Conservation (phyloP, 441 rosid genomes). For the Adansonia madagascariensis region DNA sequence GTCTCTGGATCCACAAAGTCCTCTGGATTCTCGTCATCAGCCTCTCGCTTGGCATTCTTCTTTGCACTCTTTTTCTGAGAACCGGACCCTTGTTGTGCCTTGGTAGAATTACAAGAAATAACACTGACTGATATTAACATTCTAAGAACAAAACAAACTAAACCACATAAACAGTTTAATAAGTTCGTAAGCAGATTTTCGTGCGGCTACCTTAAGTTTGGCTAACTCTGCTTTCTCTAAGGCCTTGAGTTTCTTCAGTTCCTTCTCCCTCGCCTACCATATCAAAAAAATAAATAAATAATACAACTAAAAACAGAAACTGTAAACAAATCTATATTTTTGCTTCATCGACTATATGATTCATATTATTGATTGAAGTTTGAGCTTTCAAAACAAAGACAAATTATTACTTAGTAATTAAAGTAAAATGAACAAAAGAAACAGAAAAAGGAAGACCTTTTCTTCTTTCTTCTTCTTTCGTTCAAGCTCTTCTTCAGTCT, state of each 20-base stretch:
- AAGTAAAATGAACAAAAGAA: neutral
- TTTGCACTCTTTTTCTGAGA: slow-evolving; percentile 55
- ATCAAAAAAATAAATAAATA: neutral
- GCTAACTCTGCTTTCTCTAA: slow-evolving; percentile 71
- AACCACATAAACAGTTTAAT: no score
- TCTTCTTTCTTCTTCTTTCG: slow-evolving; percentile 93
- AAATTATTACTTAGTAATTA: neutral
- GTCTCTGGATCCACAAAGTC: slow-evolving; percentile 74
- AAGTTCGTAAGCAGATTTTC: neutral
- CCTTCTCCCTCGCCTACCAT: slow-evolving; percentile 76
- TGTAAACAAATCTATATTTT: no score
- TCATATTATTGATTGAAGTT: no score
- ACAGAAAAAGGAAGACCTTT: slow-evolving; percentile 43
- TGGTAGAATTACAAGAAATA: slow-evolving; percentile 6
- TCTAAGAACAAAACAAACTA: neutral
- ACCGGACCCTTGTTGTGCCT: slow-evolving; percentile 46
- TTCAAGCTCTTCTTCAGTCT: slow-evolving; percentile 69
- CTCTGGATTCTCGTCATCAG: slow-evolving; percentile 62
- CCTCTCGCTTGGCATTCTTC: slow-evolving; percentile 69
- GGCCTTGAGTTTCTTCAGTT: slow-evolving; percentile 82
- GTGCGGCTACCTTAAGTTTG: slow-evolving; percentile 56
- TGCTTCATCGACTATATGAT: no score
- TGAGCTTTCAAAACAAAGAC: no score
- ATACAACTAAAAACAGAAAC: neutral
- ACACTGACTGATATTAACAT: neutral